Conservation (phyloP, 257 asterid genomes). For the Lycium barbarum region DNA sequence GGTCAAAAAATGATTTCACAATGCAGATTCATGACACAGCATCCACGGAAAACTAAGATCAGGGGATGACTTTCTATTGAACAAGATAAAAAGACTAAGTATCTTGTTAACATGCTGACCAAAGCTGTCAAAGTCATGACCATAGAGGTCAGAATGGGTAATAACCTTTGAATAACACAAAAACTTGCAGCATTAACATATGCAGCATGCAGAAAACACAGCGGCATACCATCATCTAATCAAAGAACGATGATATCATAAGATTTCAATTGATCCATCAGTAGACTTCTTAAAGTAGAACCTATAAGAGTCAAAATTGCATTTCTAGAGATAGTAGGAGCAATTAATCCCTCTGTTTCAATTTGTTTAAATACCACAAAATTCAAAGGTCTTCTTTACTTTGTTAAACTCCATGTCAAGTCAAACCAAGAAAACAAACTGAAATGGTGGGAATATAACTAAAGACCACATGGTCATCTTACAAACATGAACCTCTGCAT, state of each 20-base stretch:
- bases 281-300: neutral
- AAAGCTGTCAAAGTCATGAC: neutral
- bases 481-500: neutral
- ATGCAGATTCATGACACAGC: neutral
- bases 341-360: neutral
- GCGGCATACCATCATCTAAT: neutral
- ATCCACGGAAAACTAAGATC: neutral
- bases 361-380: no score
- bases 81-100: neutral
- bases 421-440: no score
- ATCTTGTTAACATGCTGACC: neutral
- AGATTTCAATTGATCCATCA: neutral
- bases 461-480: neutral
- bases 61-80: neutral
- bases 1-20: neutral
- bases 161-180: neutral
- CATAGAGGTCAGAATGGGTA: neutral
- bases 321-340: neutral
- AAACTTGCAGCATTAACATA: neutral
- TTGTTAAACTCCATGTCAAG: no score
- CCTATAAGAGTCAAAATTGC: neutral
- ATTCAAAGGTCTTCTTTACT: no score
- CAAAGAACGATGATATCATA: neutral
- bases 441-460: neutral
- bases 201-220: neutral